These are phyloP conservation scores for Paramecium primaurelia DNA, from an alignment of 73 alveolate genomes.

Conservation along the genomic window DNA sequence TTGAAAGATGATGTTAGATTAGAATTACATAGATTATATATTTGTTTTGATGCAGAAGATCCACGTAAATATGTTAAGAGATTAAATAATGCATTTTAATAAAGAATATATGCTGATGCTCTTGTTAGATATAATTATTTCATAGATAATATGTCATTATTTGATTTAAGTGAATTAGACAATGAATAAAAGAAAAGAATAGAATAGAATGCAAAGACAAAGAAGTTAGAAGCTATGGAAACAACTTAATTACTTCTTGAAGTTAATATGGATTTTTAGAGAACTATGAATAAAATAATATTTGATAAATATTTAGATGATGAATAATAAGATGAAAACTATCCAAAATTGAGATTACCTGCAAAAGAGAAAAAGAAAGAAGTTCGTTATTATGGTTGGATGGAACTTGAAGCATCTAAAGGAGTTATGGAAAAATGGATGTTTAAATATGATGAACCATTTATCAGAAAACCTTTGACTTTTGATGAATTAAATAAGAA, in stretches of 20 bases:
- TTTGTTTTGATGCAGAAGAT: conserved; percentile 84
- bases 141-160: conserved; percentile 89
- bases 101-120: conserved; percentile 67
- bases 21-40: conserved; percentile 63
- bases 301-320: conserved; percentile 86
- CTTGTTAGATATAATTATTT: conserved; percentile 76
- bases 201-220: conserved; percentile 62
- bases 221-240: conserved; percentile 60
- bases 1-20: conserved; percentile 65
- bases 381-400: conserved; percentile 74
- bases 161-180: conserved; percentile 81
- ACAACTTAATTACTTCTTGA: conserved; percentile 73
- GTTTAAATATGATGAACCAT: conserved; percentile 65
- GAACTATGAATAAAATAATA: conserved; percentile 96
- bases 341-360: conserved; percentile 65
- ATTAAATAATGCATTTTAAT: conserved; percentile 70
- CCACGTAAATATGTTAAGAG: conserved; percentile 77
- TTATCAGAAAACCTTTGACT: conserved; percentile 66
- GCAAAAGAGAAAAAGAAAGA: conserved; percentile 57
- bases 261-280: conserved; percentile 86
- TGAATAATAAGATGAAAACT: conserved; percentile 59
- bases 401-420: conserved; percentile 62
- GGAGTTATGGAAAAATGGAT: conserved; percentile 55
- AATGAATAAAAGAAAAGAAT: conserved; percentile 80
- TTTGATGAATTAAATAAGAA: conserved; percentile 83